Base-by-base conservation (phyloP, 805 yeast genomes). In the Teunomyces atbi region DNA sequence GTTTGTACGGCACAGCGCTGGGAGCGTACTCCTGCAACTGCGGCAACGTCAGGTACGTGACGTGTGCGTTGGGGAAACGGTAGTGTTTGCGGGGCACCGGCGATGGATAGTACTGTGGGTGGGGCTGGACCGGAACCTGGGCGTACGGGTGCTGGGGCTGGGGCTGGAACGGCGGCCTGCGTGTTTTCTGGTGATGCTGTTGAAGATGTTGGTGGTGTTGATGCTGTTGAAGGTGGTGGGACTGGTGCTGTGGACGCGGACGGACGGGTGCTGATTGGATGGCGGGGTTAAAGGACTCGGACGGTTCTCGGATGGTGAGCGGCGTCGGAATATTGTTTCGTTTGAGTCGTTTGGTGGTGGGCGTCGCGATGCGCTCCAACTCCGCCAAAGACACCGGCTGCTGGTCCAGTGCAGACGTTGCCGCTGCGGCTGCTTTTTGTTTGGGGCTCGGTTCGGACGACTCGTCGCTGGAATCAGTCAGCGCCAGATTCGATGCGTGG, bases 181-280 rank as follows among this genome's bases (percentile, higher is more conserved):
- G 39, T 32, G 6, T 30, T 35, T 33, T 29, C 37, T 21, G 34
- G 23, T 42, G 37, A 5, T 34, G 20, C n/a, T 37, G 42, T 13
- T 45, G 44, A 11, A n/a, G 39, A 12, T 41, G 48, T 5, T 36
- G 44, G 11, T 33, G 44, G n/a, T 32, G 51, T 5, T 26, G 30
- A 5, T 30, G 45, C 15, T 46, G 51, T 20, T 19, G 32, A 11
- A 35, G 42, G 10, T 48, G 50, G 4, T 32, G 51, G 3, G 32
- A 34, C n/a, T 38, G 37, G 16, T 27, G 45, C 18, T 41, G 49
- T 13, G 27, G 26, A 7, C 23, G 18, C 16, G 37, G n/a, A 11
- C 32, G 15, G 8, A 65, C 59, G 2, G 73, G 73, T 4, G 73
- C 73, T 15, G 71, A 66, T 32, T 64, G 69, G 36, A 67, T 62